These are phyloP conservation scores for Dendrocalamus latiflorus DNA, from an alignment of 202 grass and related monocot genomes.

Conservation along the genomic window DNA sequence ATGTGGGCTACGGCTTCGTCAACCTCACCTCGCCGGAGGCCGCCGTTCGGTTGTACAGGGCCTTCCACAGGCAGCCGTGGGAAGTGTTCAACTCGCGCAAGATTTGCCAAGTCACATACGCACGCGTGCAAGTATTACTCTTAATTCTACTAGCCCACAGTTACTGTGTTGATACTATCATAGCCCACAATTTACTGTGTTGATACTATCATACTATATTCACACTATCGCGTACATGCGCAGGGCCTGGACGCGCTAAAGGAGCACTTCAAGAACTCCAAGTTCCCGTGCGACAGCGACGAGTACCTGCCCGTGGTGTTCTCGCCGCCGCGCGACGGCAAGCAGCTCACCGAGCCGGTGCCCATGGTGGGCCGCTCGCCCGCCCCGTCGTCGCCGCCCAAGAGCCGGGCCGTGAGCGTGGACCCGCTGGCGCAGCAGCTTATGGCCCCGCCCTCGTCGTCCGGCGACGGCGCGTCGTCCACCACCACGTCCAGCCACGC, in stretches of 20 bases:
- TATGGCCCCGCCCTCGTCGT: slow-evolving; percentile 17
- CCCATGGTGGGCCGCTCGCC: slow-evolving; percentile 57
- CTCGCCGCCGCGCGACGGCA: slow-evolving; percentile 82
- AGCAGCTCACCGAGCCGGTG: slow-evolving; percentile 65
- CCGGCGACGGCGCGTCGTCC: slow-evolving; percentile 66
- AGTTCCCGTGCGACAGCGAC: slow-evolving; percentile 93
- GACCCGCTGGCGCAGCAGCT: slow-evolving; percentile 29
- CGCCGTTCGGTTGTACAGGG: slow-evolving; percentile 81
- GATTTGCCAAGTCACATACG: slow-evolving; percentile 99
- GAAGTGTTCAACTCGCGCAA: slow-evolving; percentile 97
- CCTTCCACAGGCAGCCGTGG: slow-evolving; percentile 93
- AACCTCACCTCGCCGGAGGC: slow-evolving; percentile 93
- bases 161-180: neutral
- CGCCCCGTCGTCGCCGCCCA: neutral
- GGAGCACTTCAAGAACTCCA: slow-evolving; percentile 99
- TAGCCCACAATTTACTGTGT: neutral
- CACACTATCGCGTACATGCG: neutral
- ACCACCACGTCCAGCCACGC: slow-evolving; percentile 55
- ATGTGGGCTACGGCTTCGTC: slow-evolving; percentile 97
- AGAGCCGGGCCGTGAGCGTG: neutral
- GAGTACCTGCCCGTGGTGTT: slow-evolving; percentile 93
- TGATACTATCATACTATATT: neutral
- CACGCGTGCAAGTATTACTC: slow-evolving; percentile 65
- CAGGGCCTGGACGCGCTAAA: slow-evolving; percentile 90
- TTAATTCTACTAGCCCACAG: neutral